These are phyloP conservation scores for Candida frijolesensis DNA, from an alignment of 1,139 yeast genomes.

Conservation along the genomic window DNA sequence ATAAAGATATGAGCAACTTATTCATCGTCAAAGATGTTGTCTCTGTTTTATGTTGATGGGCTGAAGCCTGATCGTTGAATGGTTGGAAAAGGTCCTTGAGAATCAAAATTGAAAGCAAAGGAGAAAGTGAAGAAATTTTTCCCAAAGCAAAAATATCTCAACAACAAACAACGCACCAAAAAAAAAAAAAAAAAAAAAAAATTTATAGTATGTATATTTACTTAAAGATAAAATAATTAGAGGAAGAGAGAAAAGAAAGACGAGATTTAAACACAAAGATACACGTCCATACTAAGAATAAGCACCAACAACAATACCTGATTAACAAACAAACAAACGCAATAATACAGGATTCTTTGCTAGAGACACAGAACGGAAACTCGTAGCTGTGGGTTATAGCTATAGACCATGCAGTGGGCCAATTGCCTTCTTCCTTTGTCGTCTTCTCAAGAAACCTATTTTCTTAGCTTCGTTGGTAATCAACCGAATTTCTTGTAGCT, in stretches of 20 bases:
- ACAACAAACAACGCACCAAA: neutral
- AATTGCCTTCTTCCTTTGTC: neutral
- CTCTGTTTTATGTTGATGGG: neutral
- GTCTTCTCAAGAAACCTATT: neutral
- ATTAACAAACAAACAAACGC: neutral
- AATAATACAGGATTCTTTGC: neutral
- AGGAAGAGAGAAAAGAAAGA: neutral
- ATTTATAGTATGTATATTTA: neutral
- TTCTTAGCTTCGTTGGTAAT: conserved; percentile 1
- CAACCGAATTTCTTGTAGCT: conserved; percentile 50
- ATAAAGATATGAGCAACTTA: conserved; percentile 17
- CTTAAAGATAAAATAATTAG: neutral
- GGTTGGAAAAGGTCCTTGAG: neutral
- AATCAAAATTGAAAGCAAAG: neutral
- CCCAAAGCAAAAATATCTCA: neutral
- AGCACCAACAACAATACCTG: neutral
- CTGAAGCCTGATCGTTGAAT: neutral
- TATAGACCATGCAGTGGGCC: neutral
- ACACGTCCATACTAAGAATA: neutral
- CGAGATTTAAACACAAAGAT: neutral
- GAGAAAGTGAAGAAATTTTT: neutral
- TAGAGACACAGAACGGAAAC: too few relatives aligned
- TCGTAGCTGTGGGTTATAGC: too few relatives aligned
- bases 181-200: neutral
- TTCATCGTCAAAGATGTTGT: conserved; percentile 4